A percentile compares a stretch with the other conserved stretches of the same genome.
These are phyloP conservation scores for Tolypocladium inflatum DNA, from an alignment of 2,329 filamentous ascomycete genomes.

Conservation along the genomic window DNA sequence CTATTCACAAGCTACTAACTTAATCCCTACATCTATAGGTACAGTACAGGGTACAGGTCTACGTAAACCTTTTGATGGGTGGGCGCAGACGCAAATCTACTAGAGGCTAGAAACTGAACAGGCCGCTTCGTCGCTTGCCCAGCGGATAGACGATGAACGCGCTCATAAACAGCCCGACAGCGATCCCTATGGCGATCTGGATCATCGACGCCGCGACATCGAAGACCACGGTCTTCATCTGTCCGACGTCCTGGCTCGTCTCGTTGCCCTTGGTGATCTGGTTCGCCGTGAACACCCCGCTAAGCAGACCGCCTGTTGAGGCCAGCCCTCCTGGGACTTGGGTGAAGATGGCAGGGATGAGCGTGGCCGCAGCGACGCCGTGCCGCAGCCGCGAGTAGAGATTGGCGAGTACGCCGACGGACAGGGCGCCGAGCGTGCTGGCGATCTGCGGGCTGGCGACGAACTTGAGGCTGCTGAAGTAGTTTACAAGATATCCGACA, in stretches of 20 bases:
- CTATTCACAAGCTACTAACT: not conserved
- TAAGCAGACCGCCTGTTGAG: constrained; percentile 35
- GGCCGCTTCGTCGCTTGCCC: constrained; percentile 37
- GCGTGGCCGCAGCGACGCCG: constrained; percentile 37
- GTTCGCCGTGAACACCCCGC: constrained; percentile 34
- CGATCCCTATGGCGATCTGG: constrained; percentile 42
- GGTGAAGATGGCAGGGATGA: constrained; percentile 38
- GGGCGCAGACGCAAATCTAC: not conserved
- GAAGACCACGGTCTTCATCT: constrained; percentile 22
- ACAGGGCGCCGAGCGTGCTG: constrained; percentile 67
- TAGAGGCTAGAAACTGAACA: constrained; percentile 33
- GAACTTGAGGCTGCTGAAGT: constrained; percentile 58
- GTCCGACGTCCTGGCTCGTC: constrained; percentile 21
- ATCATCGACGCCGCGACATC: constrained; percentile 40
- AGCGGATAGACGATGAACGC: constrained; percentile 39
- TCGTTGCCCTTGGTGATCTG: constrained; percentile 31
- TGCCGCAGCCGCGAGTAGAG: constrained; percentile 55
- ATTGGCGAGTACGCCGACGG: constrained; percentile 69
- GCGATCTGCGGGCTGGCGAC: constrained; percentile 62
- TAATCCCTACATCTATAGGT: not conserved
- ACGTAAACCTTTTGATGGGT: not conserved
- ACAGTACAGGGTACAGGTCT: not conserved
- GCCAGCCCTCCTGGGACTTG: constrained; percentile 39
- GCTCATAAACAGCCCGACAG: constrained; percentile 39
- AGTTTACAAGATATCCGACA: constrained; percentile 67